These are phyloP conservation scores for Fusarium circinatum DNA, from an alignment of 2,329 filamentous ascomycete species.

Conservation along the genomic window DNA sequence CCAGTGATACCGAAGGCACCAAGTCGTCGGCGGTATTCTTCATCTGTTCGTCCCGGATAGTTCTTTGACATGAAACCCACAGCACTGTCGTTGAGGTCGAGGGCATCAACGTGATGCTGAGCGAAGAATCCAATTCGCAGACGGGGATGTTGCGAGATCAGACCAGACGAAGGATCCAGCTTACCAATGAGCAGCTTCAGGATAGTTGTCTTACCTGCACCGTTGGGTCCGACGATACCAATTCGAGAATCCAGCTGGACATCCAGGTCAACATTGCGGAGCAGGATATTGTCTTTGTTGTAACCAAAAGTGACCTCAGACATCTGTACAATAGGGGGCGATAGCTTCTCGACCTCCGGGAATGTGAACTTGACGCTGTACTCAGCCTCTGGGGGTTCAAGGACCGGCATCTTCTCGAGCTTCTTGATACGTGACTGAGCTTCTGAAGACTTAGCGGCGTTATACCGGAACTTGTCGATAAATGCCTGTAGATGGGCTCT, in stretches of 20 bases:
- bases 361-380: conserved; percentile 98
- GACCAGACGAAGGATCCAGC: conserved; percentile 77
- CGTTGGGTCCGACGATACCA: conserved; percentile 98
- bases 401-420: conserved; percentile 92
- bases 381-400: conserved; percentile 90
- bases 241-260: conserved; percentile 98
- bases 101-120: conserved; percentile 96
- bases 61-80: conserved; percentile 96
- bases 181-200: conserved; percentile 95
- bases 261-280: conserved; percentile 90
- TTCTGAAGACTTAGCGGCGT: conserved; percentile 97
- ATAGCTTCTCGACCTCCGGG: conserved; percentile 96
- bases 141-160: conserved; percentile 89
- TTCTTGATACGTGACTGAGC: conserved; percentile 99
- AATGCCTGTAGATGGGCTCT: conserved; percentile 95
- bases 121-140: conserved; percentile 96
- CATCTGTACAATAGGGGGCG: conserved; percentile 98
- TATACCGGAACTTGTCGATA: conserved; percentile 99
- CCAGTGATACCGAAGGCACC: conserved; percentile 92
- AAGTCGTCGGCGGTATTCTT: conserved; percentile 95
- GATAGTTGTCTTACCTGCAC: conserved; percentile 98
- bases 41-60: conserved; percentile 91
- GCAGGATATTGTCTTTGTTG: conserved; percentile 78
- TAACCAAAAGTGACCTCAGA: conserved; percentile 92
- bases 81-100: conserved; percentile 88